These are phyloP conservation scores for Cyberlindnera euphorbiae DNA, from an alignment of 805 yeast species.

Conservation along the genomic window DNA sequence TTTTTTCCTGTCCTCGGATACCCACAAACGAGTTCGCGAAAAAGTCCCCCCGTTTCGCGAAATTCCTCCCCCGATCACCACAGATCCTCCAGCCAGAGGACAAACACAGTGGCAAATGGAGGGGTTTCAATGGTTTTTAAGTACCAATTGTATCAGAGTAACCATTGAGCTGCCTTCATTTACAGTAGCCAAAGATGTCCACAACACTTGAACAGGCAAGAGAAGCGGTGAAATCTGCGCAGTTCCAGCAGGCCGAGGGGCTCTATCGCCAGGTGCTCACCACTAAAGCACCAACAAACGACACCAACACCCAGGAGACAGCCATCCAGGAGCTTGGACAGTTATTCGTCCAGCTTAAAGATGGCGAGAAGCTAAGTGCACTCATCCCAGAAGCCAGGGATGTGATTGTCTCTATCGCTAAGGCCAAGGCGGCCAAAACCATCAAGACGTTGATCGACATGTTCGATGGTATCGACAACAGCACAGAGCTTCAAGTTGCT, in stretches of 20 bases:
- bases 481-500: constrained; percentile 64
- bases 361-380: constrained; percentile 47
- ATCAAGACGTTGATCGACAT: constrained; percentile 76
- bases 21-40: constrained; percentile 1
- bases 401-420: constrained; percentile 77
- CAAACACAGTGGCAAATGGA: too few species aligned
- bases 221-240: constrained; percentile 41
- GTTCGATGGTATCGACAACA: constrained; percentile 57
- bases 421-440: constrained; percentile 91
- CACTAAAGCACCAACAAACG: constrained; percentile 23
- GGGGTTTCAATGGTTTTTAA: too few species aligned
- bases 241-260: constrained; percentile 54
- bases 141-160: too few species aligned
- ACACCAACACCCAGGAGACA: constrained; percentile 25
- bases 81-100: too few species aligned
- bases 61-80: background rate
- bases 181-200: constrained; percentile 1
- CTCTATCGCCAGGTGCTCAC: constrained; percentile 49
- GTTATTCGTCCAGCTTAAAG: constrained; percentile 49
- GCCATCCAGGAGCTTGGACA: constrained; percentile 68
- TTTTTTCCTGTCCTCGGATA: too few species aligned
- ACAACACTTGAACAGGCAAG: constrained; percentile 54
- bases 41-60: too few species aligned
- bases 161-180: too few species aligned
- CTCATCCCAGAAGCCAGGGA: constrained; percentile 66